Conservation (phyloP, 2,329 filamentous ascomycete species). For the Fusarium sp. region DNA sequence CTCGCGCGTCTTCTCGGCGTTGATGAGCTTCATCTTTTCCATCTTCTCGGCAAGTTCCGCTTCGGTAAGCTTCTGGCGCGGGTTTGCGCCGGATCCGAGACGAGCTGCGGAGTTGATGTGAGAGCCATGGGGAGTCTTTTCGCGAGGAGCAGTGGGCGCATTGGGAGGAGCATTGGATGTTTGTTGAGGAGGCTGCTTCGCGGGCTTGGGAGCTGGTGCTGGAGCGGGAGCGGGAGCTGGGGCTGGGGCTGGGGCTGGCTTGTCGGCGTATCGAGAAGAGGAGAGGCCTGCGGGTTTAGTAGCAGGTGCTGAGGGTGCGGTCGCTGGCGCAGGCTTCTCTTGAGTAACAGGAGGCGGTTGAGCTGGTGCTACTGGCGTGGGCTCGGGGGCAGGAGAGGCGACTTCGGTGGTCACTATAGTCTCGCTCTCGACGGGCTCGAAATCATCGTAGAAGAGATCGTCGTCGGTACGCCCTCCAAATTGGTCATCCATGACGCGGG, state of each 20-base stretch:
- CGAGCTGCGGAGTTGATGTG: conserved; percentile 56
- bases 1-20: conserved; percentile 68
- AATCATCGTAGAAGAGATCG: conserved; percentile 72
- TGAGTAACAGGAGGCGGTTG: conserved; percentile 7
- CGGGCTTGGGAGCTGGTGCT: conserved; percentile 21
- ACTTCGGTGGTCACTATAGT: conserved; percentile 44
- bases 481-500: conserved; percentile 67
- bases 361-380: conserved; percentile 15
- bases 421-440: conserved; percentile 64
- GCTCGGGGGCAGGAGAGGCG: conserved; percentile 26
- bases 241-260: conserved; percentile 35
- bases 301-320: conserved; percentile 30
- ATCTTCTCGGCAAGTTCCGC: conserved; percentile 69
- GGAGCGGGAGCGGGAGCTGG: neutral
- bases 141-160: conserved; percentile 48
- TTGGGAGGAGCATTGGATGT: conserved; percentile 48
- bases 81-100: conserved; percentile 66
- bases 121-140: conserved; percentile 39
- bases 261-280: conserved; percentile 51
- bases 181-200: conserved; percentile 34
- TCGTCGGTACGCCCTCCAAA: conserved; percentile 71
- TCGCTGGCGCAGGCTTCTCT: conserved; percentile 23
- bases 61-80: conserved; percentile 70
- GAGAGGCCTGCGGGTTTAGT: conserved; percentile 42
- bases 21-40: conserved; percentile 69